Evolutionary conservation across 2,329 filamentous ascomycete genomes (phyloP).

Genomic region (Diaporthe ilicicola): DNA sequence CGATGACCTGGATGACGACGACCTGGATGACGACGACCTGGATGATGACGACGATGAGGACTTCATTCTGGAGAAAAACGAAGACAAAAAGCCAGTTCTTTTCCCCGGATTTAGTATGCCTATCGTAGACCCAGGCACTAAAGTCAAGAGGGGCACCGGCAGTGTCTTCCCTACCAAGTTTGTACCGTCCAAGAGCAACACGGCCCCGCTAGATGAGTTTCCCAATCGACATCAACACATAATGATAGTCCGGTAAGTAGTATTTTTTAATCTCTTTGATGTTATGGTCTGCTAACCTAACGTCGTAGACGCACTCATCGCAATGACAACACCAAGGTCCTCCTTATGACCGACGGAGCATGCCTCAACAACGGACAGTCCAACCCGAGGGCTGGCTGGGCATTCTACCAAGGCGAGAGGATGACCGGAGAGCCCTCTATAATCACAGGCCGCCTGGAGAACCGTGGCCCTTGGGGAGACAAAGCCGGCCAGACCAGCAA

Average conservation of each 20-base stretch:
- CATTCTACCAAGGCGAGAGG: constrained; percentile 43
- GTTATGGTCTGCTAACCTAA: not conserved
- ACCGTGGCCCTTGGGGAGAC: constrained; percentile 50
- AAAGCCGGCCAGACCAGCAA: constrained; percentile 55
- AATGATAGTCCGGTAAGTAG: not conserved
- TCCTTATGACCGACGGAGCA: not conserved
- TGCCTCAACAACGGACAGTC: too few relatives aligned
- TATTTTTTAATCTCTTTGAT: too few relatives aligned
- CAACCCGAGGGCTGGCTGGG: constrained; percentile 51
- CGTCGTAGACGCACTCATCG: not conserved
- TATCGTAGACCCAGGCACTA: not conserved
- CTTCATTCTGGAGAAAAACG: too few relatives aligned
- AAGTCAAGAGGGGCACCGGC: not conserved
- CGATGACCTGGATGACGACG: not conserved
- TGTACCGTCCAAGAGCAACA: not conserved
- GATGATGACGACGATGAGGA: not conserved
- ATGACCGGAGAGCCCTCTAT: constrained; percentile 20
- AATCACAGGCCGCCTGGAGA: constrained; percentile 50
- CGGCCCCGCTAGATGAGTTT: not conserved
- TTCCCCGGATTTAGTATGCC: too few relatives aligned
- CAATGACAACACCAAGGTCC: not conserved
- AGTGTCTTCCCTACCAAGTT: not conserved
- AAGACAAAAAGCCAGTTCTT: too few relatives aligned
- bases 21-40: not conserved
- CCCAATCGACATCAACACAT: not conserved